A percentile compares a stretch with the other conserved stretches of the same genome.
Evolutionary conservation across 2,329 filamentous ascomycete genomes (phyloP).

Genomic region (Fusarium lyarnte): DNA sequence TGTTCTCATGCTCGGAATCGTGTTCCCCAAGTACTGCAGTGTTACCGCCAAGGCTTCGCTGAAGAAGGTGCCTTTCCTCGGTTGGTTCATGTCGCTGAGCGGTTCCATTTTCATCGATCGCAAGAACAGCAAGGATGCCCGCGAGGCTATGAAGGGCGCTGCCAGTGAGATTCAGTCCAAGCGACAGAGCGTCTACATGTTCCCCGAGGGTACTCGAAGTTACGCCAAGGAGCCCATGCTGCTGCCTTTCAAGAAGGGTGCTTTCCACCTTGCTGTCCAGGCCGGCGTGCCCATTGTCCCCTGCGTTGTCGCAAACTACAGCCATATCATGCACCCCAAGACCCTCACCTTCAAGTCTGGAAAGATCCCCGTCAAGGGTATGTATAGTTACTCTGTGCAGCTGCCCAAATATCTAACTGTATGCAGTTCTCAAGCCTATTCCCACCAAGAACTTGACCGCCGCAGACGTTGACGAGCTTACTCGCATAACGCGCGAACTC

Average conservation of each 20-base stretch:
- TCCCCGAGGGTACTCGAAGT: constrained; percentile 91
- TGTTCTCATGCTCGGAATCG: constrained; percentile 85
- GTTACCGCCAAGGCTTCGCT: constrained; percentile 92
- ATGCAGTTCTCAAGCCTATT: constrained; percentile 80
- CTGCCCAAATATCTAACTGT: not conserved
- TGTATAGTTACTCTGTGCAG: constrained; percentile 31
- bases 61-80: constrained; percentile 82
- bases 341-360: constrained; percentile 73
- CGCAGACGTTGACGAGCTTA: constrained; percentile 80
- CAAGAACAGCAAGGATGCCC: constrained; percentile 81
- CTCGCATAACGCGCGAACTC: constrained; percentile 72
- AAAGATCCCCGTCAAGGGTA: constrained; percentile 79
- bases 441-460: constrained; percentile 76
- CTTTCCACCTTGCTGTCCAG: constrained; percentile 95
- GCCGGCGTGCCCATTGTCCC: constrained; percentile 94
- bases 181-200: constrained; percentile 83
- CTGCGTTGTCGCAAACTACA: constrained; percentile 82
- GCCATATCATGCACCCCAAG: constrained; percentile 74
- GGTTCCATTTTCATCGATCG: constrained; percentile 97
- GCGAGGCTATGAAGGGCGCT: constrained; percentile 86
- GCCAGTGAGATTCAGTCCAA: constrained; percentile 79
- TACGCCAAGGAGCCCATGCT: constrained; percentile 84
- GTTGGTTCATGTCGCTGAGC: constrained; percentile 92
- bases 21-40: constrained; percentile 92
- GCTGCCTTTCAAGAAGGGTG: constrained; percentile 98